Percentiles rank a stretch among this genome's conserved stretches.
These are phyloP conservation scores for Epichloe elymi DNA, from an alignment of 2,329 filamentous ascomycete species.

Conservation along the genomic window DNA sequence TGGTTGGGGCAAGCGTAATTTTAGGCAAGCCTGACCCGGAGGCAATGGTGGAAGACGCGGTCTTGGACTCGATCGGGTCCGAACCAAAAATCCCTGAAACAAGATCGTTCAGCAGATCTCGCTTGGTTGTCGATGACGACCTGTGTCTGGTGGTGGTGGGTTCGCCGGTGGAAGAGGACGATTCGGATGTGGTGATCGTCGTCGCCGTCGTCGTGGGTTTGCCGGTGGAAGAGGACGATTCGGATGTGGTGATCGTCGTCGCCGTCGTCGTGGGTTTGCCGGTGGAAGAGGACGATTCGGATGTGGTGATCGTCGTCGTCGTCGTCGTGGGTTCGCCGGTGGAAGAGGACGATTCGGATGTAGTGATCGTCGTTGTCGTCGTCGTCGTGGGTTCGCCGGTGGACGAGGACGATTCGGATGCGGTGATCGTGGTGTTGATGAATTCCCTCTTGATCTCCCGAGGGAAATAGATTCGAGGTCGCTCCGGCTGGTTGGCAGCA, in stretches of 20 bases:
- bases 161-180: constrained; percentile 9
- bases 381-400: constrained; percentile 8
- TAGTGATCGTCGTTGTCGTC: constrained; percentile 19
- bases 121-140: constrained; percentile 9
- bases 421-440: constrained; percentile 28
- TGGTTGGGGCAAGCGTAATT: background rate
- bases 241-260: constrained; percentile 14
- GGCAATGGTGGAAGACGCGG: background rate
- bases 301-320: constrained; percentile 20
- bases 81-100: constrained; percentile 11
- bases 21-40: background rate
- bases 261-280: constrained; percentile 7
- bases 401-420: constrained; percentile 10
- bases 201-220: constrained; percentile 9
- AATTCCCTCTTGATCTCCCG: constrained; percentile 40
- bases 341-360: constrained; percentile 10
- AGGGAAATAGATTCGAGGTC: constrained; percentile 44
- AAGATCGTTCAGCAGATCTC: constrained; percentile 11
- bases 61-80: background rate
- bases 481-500: constrained; percentile 26
- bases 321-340: constrained; percentile 7
- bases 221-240: constrained; percentile 9
- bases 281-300: constrained; percentile 9
- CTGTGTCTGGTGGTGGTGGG: constrained; percentile 7
- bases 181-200: constrained; percentile 20